phyloP scores from a whole-genome alignment of 2,329 filamentous ascomycete genomes.

The Knufia fluminis region DNA sequence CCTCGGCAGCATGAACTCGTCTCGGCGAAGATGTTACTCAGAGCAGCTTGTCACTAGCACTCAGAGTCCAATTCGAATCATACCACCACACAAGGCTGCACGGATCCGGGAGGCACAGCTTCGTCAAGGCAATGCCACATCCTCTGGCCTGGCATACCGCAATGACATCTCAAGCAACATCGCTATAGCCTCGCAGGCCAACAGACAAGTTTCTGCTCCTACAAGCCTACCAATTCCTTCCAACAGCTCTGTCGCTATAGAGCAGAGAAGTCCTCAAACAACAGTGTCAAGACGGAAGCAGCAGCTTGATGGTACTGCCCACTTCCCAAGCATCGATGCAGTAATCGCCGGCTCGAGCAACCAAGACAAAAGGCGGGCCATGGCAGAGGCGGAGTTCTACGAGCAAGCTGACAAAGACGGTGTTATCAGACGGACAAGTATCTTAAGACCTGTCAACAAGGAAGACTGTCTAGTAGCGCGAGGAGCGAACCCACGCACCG shows the following conservation, averaged over 20 bases:
- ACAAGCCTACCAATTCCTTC: too few relatives aligned
- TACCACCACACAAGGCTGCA: not conserved
- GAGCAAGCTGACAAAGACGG: constrained; percentile 8
- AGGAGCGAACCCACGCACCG: constrained; percentile 29
- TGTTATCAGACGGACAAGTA: constrained; percentile 5
- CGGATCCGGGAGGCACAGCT: not conserved
- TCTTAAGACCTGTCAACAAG: constrained; percentile 18
- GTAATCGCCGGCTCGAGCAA: not conserved
- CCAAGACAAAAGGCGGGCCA: constrained; percentile 3
- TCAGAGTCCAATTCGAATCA: not conserved
- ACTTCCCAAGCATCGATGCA: not conserved
- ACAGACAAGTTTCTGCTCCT: not conserved
- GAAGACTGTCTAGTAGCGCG: constrained; percentile 29
- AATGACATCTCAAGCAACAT: too few relatives aligned
- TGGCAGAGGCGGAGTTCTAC: constrained; percentile 9
- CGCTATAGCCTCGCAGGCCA: too few relatives aligned
- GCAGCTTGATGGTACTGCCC: constrained; percentile 4
- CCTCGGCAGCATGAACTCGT: constrained; percentile 14
- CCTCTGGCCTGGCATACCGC: not conserved
- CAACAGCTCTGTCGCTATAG: too few relatives aligned
- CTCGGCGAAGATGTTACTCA: not conserved
- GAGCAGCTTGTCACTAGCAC: not conserved
- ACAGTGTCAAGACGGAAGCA: not conserved
- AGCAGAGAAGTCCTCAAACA: not conserved
- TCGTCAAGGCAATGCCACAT: not conserved